Conservation (phyloP, 306 rosid species). For the Gillenia trifoliata region DNA sequence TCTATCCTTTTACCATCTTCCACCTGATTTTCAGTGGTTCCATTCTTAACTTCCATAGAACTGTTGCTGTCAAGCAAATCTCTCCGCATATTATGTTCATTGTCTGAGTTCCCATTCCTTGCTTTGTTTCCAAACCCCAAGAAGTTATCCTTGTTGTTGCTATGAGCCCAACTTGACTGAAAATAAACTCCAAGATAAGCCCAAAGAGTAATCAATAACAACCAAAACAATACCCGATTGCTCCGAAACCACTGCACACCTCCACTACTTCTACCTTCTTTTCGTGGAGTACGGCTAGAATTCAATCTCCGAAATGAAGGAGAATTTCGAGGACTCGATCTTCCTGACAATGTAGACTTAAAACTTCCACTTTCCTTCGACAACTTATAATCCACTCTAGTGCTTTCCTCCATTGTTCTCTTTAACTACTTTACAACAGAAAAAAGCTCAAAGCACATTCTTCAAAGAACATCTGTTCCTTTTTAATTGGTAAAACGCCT, state of each 20-base stretch:
- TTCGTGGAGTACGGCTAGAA: slow-evolving; percentile 56
- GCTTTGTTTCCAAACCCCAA: slow-evolving; percentile 53
- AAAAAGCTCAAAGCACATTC: slow-evolving; percentile 7
- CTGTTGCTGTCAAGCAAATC: slow-evolving; percentile 31
- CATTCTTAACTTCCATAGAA: slow-evolving; percentile 32
- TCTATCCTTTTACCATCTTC: slow-evolving; percentile 30
- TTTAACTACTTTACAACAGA: slow-evolving; percentile 24
- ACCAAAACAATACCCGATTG: slow-evolving; percentile 61
- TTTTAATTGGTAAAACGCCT: background rate
- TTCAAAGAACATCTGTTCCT: background rate
- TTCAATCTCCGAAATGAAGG: slow-evolving; percentile 54
- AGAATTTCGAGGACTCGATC: slow-evolving; percentile 53
- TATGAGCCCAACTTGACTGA: slow-evolving; percentile 84
- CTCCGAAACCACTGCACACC: slow-evolving; percentile 49
- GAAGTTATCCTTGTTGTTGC: slow-evolving; percentile 42
- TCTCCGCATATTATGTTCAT: slow-evolving; percentile 33
- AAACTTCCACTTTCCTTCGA: slow-evolving; percentile 49
- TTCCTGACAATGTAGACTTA: slow-evolving; percentile 60
- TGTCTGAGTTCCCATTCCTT: slow-evolving; percentile 25
- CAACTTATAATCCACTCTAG: slow-evolving; percentile 40
- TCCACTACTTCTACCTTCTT: slow-evolving; percentile 49
- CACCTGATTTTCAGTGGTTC: slow-evolving; percentile 21
- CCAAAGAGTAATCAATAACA: slow-evolving; percentile 84
- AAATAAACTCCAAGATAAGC: slow-evolving; percentile 79
- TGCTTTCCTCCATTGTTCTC: slow-evolving; percentile 60